Percentiles rank a stretch among this genome's conserved stretches.
These are phyloP conservation scores for Lodderomyces theae DNA, from an alignment of 1,139 yeast genomes.

Conservation along the genomic window DNA sequence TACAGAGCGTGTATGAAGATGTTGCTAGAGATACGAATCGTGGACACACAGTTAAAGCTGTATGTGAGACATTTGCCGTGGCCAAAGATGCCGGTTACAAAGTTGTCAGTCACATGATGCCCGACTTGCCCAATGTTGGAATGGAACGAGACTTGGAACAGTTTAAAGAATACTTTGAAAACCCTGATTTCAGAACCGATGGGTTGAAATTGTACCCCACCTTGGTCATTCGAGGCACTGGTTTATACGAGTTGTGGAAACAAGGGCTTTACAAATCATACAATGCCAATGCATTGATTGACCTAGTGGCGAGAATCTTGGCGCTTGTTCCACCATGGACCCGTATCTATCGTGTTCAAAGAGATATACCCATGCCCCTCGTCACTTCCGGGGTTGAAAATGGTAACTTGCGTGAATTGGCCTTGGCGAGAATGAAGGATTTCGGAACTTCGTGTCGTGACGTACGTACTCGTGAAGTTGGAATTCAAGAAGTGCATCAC, in stretches of 20 bases:
- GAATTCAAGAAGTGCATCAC: slow-evolving; percentile 97
- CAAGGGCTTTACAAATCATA: slow-evolving; percentile 92
- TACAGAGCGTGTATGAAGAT: slow-evolving; percentile 95
- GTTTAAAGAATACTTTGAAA: slow-evolving; percentile 92
- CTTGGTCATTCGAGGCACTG: slow-evolving; percentile 95
- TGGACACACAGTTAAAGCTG: slow-evolving; percentile 96
- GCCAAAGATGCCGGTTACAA: slow-evolving; percentile 98
- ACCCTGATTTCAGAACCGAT: slow-evolving; percentile 95
- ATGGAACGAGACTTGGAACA: slow-evolving; percentile 98
- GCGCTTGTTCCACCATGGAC: slow-evolving; percentile 99
- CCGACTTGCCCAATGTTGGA: slow-evolving; percentile 97
- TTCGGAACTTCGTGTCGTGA: slow-evolving; percentile 96
- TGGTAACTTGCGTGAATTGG: slow-evolving; percentile 93
- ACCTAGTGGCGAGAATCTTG: slow-evolving; percentile 89
- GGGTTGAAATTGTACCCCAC: slow-evolving; percentile 96
- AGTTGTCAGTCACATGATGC: slow-evolving; percentile 99
- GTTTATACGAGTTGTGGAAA: slow-evolving; percentile 95
- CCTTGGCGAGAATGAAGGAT: slow-evolving; percentile 96
- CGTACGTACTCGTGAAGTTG: slow-evolving; percentile 98
- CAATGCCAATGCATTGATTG: slow-evolving; percentile 91
- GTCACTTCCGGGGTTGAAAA: slow-evolving; percentile 98
- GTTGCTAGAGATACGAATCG: slow-evolving; percentile 98
- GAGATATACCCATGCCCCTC: slow-evolving; percentile 99
- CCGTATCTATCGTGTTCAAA: slow-evolving; percentile 93
- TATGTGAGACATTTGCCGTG: slow-evolving; percentile 89